Evolutionary conservation across 306 rosid genomes (phyloP), one percentile per base, ranked within the genome.

Genomic region (Castanospermum australe): DNA sequence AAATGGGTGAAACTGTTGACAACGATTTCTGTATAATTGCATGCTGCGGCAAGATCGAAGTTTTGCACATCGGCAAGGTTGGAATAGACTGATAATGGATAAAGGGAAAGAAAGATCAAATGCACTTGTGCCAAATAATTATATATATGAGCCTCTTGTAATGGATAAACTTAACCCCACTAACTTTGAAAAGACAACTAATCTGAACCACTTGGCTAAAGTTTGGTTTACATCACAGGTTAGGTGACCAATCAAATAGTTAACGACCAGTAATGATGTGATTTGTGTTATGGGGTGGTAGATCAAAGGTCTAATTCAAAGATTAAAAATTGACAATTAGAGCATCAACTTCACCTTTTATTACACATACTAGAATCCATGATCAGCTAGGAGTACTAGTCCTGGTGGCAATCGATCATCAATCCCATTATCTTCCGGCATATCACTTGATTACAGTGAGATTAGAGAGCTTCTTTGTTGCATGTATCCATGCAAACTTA

Each of bases 161-260:
- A 22, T 76, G 28, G 74, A 76, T 42, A 71, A 76, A 55, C 47
- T 71, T 82, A 30, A n/a, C n/a, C n/a, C 39, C 35, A 6, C 6
- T 17, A 41, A 41, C 32, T 41, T 59, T 50, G 80, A 67, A 71
- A 66, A 33, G 80, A 22, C 71, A 79, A 20, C 11, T 32, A 60
- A 66, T 51, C 32, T 30, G 32, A 71, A 21, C 72, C 50, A 35
- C 65, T 25, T 47, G 82, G 82, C 71, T 81, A 63, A 60, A 75
- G 61, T 55, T 75, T 41, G 61, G 77, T 84, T 87, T 73, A 61
- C 55, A 81, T 74, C 83, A 77, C 6, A 48, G 61, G 88, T 92
- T 89, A 84, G 90, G 91, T 88, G 44, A 78, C 57, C 91, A 72
- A 86, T 86, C 94, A 85, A 84, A 67, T 77, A 59, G 69, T 84